A percentile compares a stretch with the other conserved stretches of the same genome.
phyloP scores from a whole-genome alignment of 768 basidiomycete species.

The Russula ochroleuca region DNA sequence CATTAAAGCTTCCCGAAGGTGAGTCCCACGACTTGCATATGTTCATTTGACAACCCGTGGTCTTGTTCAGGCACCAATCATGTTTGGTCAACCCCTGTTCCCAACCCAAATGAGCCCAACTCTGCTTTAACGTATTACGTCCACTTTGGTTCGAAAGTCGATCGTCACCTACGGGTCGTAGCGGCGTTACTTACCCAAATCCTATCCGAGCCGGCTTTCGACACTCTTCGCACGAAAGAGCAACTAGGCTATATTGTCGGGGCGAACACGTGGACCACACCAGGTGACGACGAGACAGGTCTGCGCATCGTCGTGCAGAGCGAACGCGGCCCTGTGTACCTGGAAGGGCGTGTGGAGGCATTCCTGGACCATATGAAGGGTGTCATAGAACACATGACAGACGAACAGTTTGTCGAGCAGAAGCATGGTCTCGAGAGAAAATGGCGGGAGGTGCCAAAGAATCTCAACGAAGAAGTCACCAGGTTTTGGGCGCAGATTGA shows the following conservation, averaged over 20 bases:
- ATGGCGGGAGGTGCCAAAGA: slow-evolving; percentile 85
- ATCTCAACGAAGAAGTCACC: slow-evolving; percentile 73
- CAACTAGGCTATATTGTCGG: slow-evolving; percentile 93
- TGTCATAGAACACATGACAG: slow-evolving; percentile 62
- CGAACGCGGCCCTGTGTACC: slow-evolving; percentile 70
- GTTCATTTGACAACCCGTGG: background rate
- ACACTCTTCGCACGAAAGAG: slow-evolving; percentile 86
- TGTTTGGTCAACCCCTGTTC: slow-evolving; percentile 59
- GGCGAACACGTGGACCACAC: slow-evolving; percentile 50
- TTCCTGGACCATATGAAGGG: slow-evolving; percentile 75
- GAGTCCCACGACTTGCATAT: slow-evolving; percentile 23
- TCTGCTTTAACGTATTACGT: slow-evolving; percentile 82
- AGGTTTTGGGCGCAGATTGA: slow-evolving; percentile 68
- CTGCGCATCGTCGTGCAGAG: slow-evolving; percentile 85
- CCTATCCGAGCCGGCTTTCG: slow-evolving; percentile 87
- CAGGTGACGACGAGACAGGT: slow-evolving; percentile 68
- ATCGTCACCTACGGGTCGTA: slow-evolving; percentile 61
- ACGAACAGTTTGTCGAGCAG: slow-evolving; percentile 74
- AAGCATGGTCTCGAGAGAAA: slow-evolving; percentile 71
- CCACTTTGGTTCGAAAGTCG: slow-evolving; percentile 65
- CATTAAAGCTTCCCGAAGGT: slow-evolving; percentile 71
- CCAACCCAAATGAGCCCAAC: slow-evolving; percentile 84
- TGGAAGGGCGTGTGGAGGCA: slow-evolving; percentile 84
- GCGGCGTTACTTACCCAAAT: slow-evolving; percentile 77
- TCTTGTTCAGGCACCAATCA: slow-evolving; percentile 57